A percentile compares a stretch with the other conserved stretches of the same genome.
Conservation (phyloP, 768 basidiomycete species). For the Mycena galericulata region DNA sequence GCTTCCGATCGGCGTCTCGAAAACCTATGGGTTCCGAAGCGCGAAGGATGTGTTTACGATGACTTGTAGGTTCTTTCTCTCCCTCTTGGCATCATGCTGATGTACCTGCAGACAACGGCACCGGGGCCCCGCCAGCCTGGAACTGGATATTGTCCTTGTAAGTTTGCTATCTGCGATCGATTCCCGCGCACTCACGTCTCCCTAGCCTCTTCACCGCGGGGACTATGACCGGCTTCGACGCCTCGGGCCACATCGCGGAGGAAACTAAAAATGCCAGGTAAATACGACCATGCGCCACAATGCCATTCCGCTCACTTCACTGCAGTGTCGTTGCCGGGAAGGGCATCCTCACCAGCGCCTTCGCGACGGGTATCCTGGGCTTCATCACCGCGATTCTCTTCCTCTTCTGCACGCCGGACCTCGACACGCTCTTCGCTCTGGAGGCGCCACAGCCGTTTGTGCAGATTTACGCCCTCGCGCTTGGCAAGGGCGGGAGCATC, state of each 20-base stretch:
- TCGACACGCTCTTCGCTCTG: slow-evolving; percentile 79
- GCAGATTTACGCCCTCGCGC: slow-evolving; percentile 84
- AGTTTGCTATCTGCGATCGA: slow-evolving; percentile 26
- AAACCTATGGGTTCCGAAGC: slow-evolving; percentile 89
- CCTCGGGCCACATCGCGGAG: slow-evolving; percentile 88
- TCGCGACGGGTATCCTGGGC: slow-evolving; percentile 84
- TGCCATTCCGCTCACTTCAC: neutral
- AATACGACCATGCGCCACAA: neutral
- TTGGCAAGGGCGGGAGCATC: slow-evolving; percentile 82
- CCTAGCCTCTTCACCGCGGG: slow-evolving; percentile 86
- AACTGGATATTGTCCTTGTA: slow-evolving; percentile 93
- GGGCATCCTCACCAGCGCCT: slow-evolving; percentile 83
- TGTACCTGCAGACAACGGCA: slow-evolving; percentile 78
- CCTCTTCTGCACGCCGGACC: slow-evolving; percentile 86
- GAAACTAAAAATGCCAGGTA: slow-evolving; percentile 87
- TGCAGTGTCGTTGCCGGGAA: slow-evolving; percentile 80
- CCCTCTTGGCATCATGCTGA: neutral
- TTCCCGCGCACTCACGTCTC: neutral
- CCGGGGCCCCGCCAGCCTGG: slow-evolving; percentile 88
- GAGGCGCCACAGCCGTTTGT: slow-evolving; percentile 93
- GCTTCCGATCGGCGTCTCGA: slow-evolving; percentile 92
- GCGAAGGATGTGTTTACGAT: slow-evolving; percentile 87
- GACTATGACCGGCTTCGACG: slow-evolving; percentile 92
- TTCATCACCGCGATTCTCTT: slow-evolving; percentile 85
- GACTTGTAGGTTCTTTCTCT: slow-evolving; percentile 73